Base-by-base conservation (phyloP, 2,329 filamentous ascomycete species). In the Blastomyces silverae region DNA sequence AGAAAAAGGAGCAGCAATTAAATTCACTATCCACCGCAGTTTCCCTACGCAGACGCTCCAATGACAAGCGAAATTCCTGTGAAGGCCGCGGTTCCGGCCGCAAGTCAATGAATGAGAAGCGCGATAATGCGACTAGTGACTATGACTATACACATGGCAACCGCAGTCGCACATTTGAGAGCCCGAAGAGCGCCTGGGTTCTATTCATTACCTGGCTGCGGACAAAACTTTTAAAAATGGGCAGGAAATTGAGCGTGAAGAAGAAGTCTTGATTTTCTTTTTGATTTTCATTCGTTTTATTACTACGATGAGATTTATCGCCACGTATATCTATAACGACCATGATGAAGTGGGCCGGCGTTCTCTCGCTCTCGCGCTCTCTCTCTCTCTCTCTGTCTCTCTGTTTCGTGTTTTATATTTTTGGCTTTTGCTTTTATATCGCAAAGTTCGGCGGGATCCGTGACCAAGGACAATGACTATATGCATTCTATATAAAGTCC, bases 131-230 rank as follows among this genome's bases (percentile, higher is more conserved):
- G 48, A n/a, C 11, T 50, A 20, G 37, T 28, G 25, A 28, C 31
- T 25, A n/a, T 31, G 62, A 15, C 22, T 50, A 17, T 50, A 25
- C 42, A 4, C 58, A 61, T 28, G 20, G 17, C 13, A 61, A 61
- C 17, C 22, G 20, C 15, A 61, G 58, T 28, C 58, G 31, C 44
- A 34, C 25, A 72, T 65, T 69, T 22, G 53, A 70, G 20, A 69
- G 61, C 59, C 70, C 25, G 67, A 74, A 65, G 73, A 71, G 60
- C 53, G 65, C 77, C 28, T 85, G 83, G 83, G 76, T 83, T 65
- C 76, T 80, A 31, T 85, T 85, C 70, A 74, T 84, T 64, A 83
- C 83, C 1, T 85, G 83, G 83, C 75, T 84, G 66, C 79, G 80
- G 70, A 85, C 83, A 42, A 77, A 83, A 65, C 72, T 85, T 64